phyloP scores from a whole-genome alignment of 2,329 filamentous ascomycete species.

The Fusarium pilosicola region DNA sequence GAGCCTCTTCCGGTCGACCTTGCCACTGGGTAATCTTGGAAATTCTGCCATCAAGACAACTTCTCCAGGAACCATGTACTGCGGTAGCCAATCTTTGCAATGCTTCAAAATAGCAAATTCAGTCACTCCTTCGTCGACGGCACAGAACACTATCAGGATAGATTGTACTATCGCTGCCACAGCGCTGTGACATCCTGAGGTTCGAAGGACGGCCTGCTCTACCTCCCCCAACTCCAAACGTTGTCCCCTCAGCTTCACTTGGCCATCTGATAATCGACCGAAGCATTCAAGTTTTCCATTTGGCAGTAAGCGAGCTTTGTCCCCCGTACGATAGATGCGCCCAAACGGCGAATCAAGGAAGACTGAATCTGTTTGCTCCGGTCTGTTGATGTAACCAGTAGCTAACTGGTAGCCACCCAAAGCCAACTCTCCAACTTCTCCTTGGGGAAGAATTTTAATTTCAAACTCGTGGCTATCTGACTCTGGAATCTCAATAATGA shows the following conservation, averaged over 20 bases:
- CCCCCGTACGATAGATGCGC: constrained; percentile 83
- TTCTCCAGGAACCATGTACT: constrained; percentile 85
- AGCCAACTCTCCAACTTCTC: constrained; percentile 80
- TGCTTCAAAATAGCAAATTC: constrained; percentile 61
- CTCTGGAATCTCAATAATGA: constrained; percentile 66
- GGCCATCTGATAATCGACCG: constrained; percentile 80
- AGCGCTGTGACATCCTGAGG: constrained; percentile 70
- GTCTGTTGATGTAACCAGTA: constrained; percentile 81
- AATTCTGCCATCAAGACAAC: constrained; percentile 72
- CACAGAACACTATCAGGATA: constrained; percentile 79
- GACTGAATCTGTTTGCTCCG: constrained; percentile 75
- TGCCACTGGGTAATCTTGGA: constrained; percentile 83
- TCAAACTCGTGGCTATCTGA: constrained; percentile 33
- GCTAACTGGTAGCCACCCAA: constrained; percentile 85
- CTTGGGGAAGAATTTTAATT: constrained; percentile 68
- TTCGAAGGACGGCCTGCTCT: constrained; percentile 73
- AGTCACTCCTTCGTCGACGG: constrained; percentile 55
- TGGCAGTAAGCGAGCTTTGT: constrained; percentile 75
- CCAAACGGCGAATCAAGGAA: constrained; percentile 78
- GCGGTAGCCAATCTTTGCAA: constrained; percentile 80
- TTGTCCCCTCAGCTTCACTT: constrained; percentile 89
- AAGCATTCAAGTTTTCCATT: constrained; percentile 83
- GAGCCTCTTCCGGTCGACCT: constrained; percentile 77
- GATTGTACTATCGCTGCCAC: constrained; percentile 74
- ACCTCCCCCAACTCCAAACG: constrained; percentile 83